Base-by-base conservation (phyloP, 306 rosid species). In the Abrus pulchellus region DNA sequence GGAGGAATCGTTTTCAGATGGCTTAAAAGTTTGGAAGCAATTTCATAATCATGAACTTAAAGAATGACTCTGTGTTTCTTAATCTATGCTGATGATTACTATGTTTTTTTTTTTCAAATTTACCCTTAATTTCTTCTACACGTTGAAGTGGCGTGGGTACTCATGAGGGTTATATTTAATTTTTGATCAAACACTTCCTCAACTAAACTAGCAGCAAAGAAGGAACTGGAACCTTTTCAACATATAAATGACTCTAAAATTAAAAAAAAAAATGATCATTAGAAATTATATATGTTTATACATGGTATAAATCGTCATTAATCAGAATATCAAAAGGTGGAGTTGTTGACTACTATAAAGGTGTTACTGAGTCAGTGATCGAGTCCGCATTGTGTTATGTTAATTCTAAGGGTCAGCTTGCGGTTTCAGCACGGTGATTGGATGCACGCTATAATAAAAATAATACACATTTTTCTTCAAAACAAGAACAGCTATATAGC, bases 361-460 rank as follows among this genome's bases (percentile, higher is more conserved):
- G 52, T 55, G 62, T 71, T 48, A 71, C 13, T 41, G 33, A 56
- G 45, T 69, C 38, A 48, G 82, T 78, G 50, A 57, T 48, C 12
- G 50, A 57, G 67, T 80, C 45, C 77, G 77, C 76, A 77, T 32
- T 8, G 74, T 74, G 62, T 72, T 33, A 69, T 67, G 65, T 66
- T 77, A 65, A 55, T 13, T 44, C 74, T 30, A 69, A 48, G 47
- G 77, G 72, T 72, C 55, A 72, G 68, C 69, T 78, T 67, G 86
- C 87, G 83, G 89, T 60, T 84, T 80, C 79, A 71, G 48, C 70
- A 86, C 76, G 86, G 79, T 76, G 84, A 82, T 57, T 12, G n/a
- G 34, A 44, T 29, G 60, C 12, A 54, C 8, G 2, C 29, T 49
- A 76, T 60, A 71, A 73, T 14, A 73, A 66, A 7, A 10, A 68